Evolutionary conservation across 148 eudicot species (phyloP).

Genomic region (Vaccinium macrocarpon): DNA sequence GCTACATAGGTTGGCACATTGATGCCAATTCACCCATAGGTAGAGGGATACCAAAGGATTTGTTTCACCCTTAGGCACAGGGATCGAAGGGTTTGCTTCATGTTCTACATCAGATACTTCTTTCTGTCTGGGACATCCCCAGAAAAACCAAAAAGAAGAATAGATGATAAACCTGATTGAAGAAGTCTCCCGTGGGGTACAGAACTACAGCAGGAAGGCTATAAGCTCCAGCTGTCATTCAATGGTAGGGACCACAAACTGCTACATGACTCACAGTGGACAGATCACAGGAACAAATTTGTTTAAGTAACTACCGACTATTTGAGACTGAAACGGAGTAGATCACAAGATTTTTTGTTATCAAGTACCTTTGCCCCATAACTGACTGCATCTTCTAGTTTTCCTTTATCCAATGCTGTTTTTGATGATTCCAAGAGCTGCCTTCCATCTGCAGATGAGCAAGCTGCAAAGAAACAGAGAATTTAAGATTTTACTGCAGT

Average conservation of each 20-base stretch:
- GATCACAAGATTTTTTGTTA: not conserved
- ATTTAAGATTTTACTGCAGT: constrained; percentile 11
- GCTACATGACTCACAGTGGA: constrained; percentile 32
- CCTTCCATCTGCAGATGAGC: constrained; percentile 98
- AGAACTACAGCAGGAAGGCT: constrained; percentile 97
- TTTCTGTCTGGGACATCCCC: not conserved
- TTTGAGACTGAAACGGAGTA: not conserved
- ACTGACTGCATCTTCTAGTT: constrained; percentile 98
- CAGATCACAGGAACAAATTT: not conserved
- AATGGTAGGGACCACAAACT: constrained; percentile 98
- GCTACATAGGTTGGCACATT: not conserved
- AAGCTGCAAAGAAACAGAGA: constrained; percentile 54
- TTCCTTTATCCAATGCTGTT: constrained; percentile 98
- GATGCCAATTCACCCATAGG: not conserved
- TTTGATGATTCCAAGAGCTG: constrained; percentile 97
- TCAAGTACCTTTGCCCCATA: constrained; percentile 89
- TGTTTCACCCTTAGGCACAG: not conserved
- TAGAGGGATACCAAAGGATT: not conserved
- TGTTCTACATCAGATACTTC: not conserved
- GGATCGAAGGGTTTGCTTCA: not conserved
- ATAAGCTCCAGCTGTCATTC: constrained; percentile 99
- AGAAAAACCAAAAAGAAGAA: constrained; percentile 13
- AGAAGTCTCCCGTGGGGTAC: constrained; percentile 92
- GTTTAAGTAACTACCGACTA: not conserved
- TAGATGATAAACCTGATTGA: constrained; percentile 74